Evolutionary conservation across 805 yeast genomes (phyloP), one percentile per base, ranked within the genome.

Genomic region (Candida suzukii): DNA sequence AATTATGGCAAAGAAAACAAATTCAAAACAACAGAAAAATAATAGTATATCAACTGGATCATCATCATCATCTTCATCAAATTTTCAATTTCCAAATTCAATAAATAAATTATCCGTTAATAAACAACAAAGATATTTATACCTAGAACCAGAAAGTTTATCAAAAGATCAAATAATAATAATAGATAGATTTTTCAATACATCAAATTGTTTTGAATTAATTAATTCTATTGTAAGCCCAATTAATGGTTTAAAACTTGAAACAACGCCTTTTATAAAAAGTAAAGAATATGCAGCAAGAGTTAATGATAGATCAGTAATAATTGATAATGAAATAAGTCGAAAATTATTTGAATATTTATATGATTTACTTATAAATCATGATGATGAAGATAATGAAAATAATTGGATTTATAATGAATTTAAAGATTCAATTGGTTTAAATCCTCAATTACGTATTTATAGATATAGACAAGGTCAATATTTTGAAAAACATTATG

Each of bases 401-500:
- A 24, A 18, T 26, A 25, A 30, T 24, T 56, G 55, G 53, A 51
- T 50, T 3, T 46, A 8, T 41, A 46, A 37, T 0, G 64, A 56
- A 11, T 73, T 76, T 49, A 19, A 39, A 0, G 39, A 40, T 11
- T 77, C 78, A 0, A 54, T 54, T 22, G 78, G 80, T 0, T 63
- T 78, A 35, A 77, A 78, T 44, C 75, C 80, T 1, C 76, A 77
- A 41, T 52, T 79, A 13, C 52, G 86, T 30, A 56, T 78, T 5
- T 79, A 79, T 52, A 49, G 83, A 37, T 79, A 79, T 51, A 49
- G 53, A 2, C 63, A 66, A 45, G 83, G 83, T 0, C 83, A 79
- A 44, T 75, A 68, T 51, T 79, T 79, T 48, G 79, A 74, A 3
- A 64, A 70, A 45, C 85, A 79, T 50, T 77, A 76, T 49, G 86